Percentiles rank a stretch among this genome's conserved stretches.
Conservation (phyloP, 2,329 filamentous ascomycete species). For the Neonectria ditissima region DNA sequence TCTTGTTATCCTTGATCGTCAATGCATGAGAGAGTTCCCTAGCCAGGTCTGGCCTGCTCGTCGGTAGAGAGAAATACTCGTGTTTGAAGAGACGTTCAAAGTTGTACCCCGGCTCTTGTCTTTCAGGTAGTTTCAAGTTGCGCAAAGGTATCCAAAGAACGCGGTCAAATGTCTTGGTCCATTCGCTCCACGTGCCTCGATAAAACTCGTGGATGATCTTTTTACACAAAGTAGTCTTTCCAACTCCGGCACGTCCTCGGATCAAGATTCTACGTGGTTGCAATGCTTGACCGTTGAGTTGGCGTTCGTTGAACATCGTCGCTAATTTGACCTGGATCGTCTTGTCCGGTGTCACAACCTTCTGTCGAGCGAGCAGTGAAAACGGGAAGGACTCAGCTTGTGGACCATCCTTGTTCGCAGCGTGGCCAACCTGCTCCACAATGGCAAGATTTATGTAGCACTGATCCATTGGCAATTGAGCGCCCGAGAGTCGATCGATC, state of each 20-base stretch:
- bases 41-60: constrained; percentile 20
- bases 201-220: constrained; percentile 54
- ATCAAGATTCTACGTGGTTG: constrained; percentile 51
- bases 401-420: constrained; percentile 14
- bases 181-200: constrained; percentile 30
- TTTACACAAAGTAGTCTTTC: constrained; percentile 57
- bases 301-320: constrained; percentile 45
- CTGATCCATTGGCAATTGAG: constrained; percentile 47
- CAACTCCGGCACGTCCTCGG: constrained; percentile 52
- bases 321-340: constrained; percentile 40
- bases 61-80: constrained; percentile 45
- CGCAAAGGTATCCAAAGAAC: constrained; percentile 56
- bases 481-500: constrained; percentile 52
- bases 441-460: constrained; percentile 57
- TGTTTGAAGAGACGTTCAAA: constrained; percentile 42
- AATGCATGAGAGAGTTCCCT: constrained; percentile 30
- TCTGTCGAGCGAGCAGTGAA: constrained; percentile 41
- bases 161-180: constrained; percentile 48
- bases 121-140: constrained; percentile 43
- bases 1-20: constrained; percentile 30
- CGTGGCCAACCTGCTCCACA: constrained; percentile 40
- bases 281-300: constrained; percentile 24
- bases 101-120: constrained; percentile 32
- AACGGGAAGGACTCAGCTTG: constrained; percentile 3
- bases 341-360: constrained; percentile 40